phyloP scores from a whole-genome alignment of 495 filamentous ascomycete species.

The Collariella sp. region DNA sequence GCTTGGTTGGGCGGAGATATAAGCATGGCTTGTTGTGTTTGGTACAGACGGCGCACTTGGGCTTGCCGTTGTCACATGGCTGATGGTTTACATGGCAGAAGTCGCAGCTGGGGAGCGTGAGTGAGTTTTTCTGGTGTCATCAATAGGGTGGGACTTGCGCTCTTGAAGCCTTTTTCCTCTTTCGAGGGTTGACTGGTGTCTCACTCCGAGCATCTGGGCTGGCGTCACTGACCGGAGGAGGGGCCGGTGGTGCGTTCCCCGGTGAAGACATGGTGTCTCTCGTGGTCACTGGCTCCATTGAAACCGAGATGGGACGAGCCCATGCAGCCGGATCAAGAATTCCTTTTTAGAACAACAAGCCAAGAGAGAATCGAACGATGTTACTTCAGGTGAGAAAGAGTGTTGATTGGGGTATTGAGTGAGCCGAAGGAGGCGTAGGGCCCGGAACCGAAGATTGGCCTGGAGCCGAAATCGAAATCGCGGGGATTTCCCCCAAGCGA shows the following conservation, averaged over 20 bases:
- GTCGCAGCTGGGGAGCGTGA: conserved; percentile 23
- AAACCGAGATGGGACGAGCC: background rate
- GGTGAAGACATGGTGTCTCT: background rate
- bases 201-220: conserved; percentile 25
- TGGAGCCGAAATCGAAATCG: too few relatives aligned
- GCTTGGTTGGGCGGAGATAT: conserved; percentile 31
- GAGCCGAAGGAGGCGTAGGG: too few relatives aligned
- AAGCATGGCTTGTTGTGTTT: conserved; percentile 33
- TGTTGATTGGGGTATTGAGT: too few relatives aligned
- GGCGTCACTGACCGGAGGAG: conserved; percentile 17
- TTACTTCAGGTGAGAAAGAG: background rate
- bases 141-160: conserved; percentile 19
- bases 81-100: conserved; percentile 36
- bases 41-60: conserved; percentile 28
- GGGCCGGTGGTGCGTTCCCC: background rate
- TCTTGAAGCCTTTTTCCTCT: conserved; percentile 33
- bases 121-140: background rate
- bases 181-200: conserved; percentile 28
- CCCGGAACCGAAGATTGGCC: too few relatives aligned
- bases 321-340: background rate
- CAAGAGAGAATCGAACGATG: background rate
- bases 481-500: too few relatives aligned
- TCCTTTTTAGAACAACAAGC: background rate
- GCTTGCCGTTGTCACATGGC: conserved; percentile 33
- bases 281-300: conserved; percentile 6